Conservation (phyloP, 257 asterid species). For the Primulina huaijiensis region DNA sequence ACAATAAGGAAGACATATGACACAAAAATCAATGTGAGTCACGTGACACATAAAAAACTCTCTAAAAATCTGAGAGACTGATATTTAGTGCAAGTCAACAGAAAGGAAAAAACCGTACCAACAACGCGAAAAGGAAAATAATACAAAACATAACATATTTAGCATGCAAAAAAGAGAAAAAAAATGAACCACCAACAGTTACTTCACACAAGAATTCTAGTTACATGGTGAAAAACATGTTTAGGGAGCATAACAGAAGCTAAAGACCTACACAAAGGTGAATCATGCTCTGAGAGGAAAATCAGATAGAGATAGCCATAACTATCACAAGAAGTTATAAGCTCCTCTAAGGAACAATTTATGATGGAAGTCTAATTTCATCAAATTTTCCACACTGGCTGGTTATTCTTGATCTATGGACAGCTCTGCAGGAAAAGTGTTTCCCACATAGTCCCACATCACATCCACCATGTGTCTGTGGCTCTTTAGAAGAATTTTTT, state of each 20-base stretch:
- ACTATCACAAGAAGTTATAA: not conserved
- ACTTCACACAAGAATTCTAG: not conserved
- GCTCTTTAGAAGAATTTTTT: conserved; percentile 10
- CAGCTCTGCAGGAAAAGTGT: not conserved
- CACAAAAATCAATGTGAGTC: conserved; percentile 4
- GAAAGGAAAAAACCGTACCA: not conserved
- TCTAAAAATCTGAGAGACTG: not conserved
- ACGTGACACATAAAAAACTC: conserved; percentile 3
- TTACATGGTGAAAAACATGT: not conserved
- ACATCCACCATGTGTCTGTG: conserved; percentile 9
- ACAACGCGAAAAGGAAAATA: not conserved
- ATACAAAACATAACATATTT: not conserved
- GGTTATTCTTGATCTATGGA: not conserved
- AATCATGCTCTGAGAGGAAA: not conserved
- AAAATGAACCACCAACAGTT: not conserved
- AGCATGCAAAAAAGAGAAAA: conserved; percentile 3
- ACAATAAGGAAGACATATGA: conserved; percentile 26
- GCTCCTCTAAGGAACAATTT: not conserved
- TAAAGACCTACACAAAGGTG: not conserved
- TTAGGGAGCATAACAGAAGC: not conserved
- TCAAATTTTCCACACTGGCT: not conserved
- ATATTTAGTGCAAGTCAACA: not conserved
- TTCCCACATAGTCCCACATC: not conserved
- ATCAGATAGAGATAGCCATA: not conserved
- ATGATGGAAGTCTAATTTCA: not conserved